Conservation (phyloP, 2,329 filamentous ascomycete species). For the Fusarium temperatum region DNA sequence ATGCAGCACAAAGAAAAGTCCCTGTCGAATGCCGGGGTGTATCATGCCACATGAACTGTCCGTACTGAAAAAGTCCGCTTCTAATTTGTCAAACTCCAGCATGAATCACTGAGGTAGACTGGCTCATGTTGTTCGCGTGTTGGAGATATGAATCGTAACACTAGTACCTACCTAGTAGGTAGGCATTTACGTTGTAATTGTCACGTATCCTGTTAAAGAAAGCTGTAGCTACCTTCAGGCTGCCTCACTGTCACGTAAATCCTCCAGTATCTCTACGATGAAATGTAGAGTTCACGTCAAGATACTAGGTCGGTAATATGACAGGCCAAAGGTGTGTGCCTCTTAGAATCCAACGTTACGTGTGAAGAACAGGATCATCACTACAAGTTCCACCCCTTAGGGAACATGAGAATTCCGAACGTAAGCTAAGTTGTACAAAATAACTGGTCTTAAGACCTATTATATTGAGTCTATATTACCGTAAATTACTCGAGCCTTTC, state of each 20-base stretch:
- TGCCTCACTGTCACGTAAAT: background rate
- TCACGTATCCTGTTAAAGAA: background rate
- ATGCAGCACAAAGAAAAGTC: background rate
- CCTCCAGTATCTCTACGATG: background rate
- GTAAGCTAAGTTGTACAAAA: background rate
- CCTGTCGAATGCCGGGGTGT: background rate
- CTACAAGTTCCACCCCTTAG: background rate
- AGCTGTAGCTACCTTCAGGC: background rate
- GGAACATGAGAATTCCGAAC: background rate
- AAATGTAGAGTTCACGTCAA: background rate
- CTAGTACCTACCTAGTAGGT: background rate
- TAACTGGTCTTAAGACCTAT: background rate
- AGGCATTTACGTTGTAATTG: background rate
- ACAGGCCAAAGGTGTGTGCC: background rate
- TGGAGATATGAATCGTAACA: background rate
- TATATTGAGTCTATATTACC: background rate
- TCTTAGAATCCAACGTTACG: background rate
- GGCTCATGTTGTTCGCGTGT: background rate
- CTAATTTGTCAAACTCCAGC: background rate
- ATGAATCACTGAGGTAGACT: too few relatives aligned
- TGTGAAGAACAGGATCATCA: background rate
- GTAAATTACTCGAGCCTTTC: background rate
- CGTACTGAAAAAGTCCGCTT: background rate
- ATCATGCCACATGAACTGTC: slow-evolving; percentile 18
- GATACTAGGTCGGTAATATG: background rate